A percentile compares a stretch with the other conserved stretches of the same genome.
These are phyloP conservation scores for Chenopodium suecicum DNA, from an alignment of 148 eudicot genomes.

Conservation along the genomic window DNA sequence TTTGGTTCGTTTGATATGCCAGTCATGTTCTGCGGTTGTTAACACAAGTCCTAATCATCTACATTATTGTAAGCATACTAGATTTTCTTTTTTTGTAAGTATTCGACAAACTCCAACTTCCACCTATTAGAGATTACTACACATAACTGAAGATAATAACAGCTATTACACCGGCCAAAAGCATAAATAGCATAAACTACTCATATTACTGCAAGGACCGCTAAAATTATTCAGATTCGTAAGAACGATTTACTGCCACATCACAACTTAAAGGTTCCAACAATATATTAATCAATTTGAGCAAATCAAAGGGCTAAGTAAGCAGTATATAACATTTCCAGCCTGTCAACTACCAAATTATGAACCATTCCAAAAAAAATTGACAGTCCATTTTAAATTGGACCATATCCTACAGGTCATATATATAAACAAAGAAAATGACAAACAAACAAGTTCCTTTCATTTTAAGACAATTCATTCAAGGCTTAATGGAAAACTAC, in stretches of 20 bases:
- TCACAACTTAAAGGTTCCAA: slow-evolving; percentile 26
- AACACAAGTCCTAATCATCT: slow-evolving; percentile 7
- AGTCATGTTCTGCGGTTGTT: not conserved
- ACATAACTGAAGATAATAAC: not conserved
- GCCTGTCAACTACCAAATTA: slow-evolving; percentile 27
- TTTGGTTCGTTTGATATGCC: not conserved
- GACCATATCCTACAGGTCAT: slow-evolving; percentile 18
- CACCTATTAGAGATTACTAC: not conserved
- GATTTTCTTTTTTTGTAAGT: not conserved
- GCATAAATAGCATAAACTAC: not conserved
- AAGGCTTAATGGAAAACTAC: slow-evolving; percentile 11
- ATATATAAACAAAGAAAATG: not conserved
- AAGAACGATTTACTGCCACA: slow-evolving; percentile 20
- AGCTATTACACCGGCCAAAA: not conserved
- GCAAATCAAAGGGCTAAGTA: slow-evolving; percentile 14
- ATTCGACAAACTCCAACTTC: slow-evolving; percentile 2
- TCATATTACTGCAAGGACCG: not conserved
- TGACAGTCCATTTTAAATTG: slow-evolving; percentile 13
- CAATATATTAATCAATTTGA: slow-evolving; percentile 16
- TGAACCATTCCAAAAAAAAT: slow-evolving; percentile 14
- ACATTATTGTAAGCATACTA: slow-evolving; percentile 1
- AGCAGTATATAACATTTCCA: slow-evolving; percentile 22
- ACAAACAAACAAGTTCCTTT: slow-evolving; percentile 12
- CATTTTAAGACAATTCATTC: slow-evolving; percentile 1
- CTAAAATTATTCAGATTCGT: slow-evolving; percentile 6